Base-by-base conservation (phyloP, 1,139 yeast genomes). In the Kurtzmaniella natalensis region DNA sequence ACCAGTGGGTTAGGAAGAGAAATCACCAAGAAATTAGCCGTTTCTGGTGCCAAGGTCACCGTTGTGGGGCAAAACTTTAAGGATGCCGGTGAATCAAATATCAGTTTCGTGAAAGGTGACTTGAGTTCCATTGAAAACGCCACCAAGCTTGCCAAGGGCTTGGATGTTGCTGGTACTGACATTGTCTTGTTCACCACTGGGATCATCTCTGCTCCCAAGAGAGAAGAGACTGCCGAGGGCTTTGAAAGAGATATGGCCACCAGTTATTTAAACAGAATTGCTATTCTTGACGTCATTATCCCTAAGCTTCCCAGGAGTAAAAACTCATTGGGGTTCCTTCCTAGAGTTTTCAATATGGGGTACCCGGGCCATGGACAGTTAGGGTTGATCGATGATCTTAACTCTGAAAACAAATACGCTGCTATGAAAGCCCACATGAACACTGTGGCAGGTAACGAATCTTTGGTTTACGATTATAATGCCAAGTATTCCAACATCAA, bases 391-490 rank as follows among this genome's bases (percentile, higher is more conserved):
- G 55, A 55, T 13, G 63, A 61, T 38, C 37, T 59, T 32, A 61
- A 61, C 35, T 49, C 51, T 10, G 63, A 57, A 17, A 45, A 48
- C 26, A 35, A 37, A 1, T 61, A 61, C 39, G 44, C 46, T 5
- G 45, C 46, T 8, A 30, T 41, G 27, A 36, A 33, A 11, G 51
- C 63, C 2, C 68, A 62, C 37, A 50, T 53, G 58, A 59, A 46
- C 32, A 61, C 67, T 0, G 65, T 62, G 13, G 67, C 66, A 4
- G 64, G 63, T 3, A 62, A 62, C 34, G 68, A 62, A 38, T 48
- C 59, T 1, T 38, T 61, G 20, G 62, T 60, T 2, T 30, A 43
- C 17, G 51, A 51, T 33, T 41, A 46, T 18, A 48, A 42, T 2
- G 26, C 35, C 6, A 41, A 45, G 18, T 50, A 45, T 31, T 37